A percentile compares a stretch with the other conserved stretches of the same genome.
phyloP scores from a whole-genome alignment of 345 rosid genomes.

The Lepidium sativum region DNA sequence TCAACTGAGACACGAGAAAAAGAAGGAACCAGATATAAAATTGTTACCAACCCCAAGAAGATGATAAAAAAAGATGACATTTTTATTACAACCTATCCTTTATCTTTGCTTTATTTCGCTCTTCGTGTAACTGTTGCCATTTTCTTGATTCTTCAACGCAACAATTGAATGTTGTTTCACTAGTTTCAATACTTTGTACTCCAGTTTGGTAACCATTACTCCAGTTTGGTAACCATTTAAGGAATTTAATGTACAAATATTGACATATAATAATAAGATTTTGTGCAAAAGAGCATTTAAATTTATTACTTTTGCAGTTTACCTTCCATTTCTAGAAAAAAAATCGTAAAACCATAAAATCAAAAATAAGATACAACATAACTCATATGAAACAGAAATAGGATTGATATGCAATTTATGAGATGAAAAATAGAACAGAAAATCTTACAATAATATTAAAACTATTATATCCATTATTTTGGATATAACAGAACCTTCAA shows the following conservation, averaged over 20 bases:
- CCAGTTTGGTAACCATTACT: background rate
- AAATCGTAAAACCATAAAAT: too few relatives aligned
- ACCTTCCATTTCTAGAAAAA: too few relatives aligned
- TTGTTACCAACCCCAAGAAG: slow-evolving; percentile 7
- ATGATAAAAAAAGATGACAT: background rate
- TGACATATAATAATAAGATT: background rate
- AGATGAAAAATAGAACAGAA: too few relatives aligned
- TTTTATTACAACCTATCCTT: background rate
- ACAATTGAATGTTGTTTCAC: background rate
- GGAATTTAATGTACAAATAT: background rate
- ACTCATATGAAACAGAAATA: too few relatives aligned
- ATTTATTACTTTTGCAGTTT: too few relatives aligned
- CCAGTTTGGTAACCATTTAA: background rate
- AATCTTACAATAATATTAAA: too few relatives aligned
- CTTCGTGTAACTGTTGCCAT: background rate
- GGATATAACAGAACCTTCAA: background rate
- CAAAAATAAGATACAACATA: too few relatives aligned
- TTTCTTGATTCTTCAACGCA: background rate
- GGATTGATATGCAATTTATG: too few relatives aligned
- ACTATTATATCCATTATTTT: background rate
- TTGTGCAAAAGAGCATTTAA: too few relatives aligned
- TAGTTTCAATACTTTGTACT: background rate
- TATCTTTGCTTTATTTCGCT: background rate
- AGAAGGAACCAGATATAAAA: background rate
- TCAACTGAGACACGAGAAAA: background rate